Conservation (phyloP, 805 yeast species). For the Hanseniaspora jakobsenii region DNA sequence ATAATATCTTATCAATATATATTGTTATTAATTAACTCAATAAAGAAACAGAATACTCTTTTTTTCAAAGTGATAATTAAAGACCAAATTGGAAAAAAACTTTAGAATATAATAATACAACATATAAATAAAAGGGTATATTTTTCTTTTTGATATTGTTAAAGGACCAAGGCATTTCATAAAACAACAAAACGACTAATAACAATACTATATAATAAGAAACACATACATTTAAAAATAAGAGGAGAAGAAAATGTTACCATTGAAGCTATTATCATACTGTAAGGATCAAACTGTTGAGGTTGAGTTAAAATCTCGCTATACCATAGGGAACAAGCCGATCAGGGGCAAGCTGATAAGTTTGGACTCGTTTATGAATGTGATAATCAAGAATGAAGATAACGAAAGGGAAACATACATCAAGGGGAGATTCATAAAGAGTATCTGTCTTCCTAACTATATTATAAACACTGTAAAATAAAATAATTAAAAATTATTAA, state of each 20-base stretch:
- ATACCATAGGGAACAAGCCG: constrained; percentile 48
- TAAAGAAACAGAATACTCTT: too few species aligned
- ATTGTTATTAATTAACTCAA: too few species aligned
- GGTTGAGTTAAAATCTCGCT: constrained; percentile 66
- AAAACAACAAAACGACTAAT: too few species aligned
- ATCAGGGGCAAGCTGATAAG: constrained; percentile 71
- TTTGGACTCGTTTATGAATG: constrained; percentile 93
- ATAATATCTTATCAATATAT: too few species aligned
- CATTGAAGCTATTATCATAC: constrained; percentile 78
- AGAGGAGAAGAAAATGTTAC: constrained; percentile 56
- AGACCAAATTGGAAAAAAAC: too few species aligned
- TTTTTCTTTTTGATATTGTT: too few species aligned
- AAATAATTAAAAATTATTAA: constrained; percentile 23
- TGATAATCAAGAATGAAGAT: constrained; percentile 65
- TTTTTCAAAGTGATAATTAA: too few species aligned
- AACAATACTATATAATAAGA: neutral
- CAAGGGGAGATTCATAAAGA: constrained; percentile 75
- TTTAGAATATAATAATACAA: too few species aligned
- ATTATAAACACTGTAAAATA: constrained; percentile 63
- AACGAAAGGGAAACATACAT: constrained; percentile 66
- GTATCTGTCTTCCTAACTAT: constrained; percentile 62
- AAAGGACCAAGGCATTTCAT: too few species aligned
- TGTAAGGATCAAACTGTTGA: constrained; percentile 79
- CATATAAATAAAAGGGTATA: too few species aligned
- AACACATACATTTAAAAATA: neutral